Evolutionary conservation across 78 protist genomes (phyloP), one percentile per base, ranked within the genome.

Genomic region (Bodo saltans): DNA sequence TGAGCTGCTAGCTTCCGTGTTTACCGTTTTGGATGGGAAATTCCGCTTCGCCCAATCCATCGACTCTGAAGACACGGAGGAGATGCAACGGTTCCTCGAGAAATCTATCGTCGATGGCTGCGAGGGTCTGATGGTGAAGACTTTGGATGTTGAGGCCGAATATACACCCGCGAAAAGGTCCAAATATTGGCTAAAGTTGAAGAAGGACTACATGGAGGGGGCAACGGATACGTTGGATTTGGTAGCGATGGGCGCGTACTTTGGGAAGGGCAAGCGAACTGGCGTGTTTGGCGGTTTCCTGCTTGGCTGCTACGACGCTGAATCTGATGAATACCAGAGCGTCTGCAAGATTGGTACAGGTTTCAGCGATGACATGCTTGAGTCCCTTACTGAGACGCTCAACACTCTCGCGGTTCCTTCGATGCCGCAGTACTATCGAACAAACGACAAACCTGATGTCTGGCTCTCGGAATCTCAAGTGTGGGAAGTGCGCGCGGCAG

Each of bases 121-220:
- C 69, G 99, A 98, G 78, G 99, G 99, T 12, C 91, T 98, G 35
- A 96, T 98, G 98, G 93, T 96, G 80, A 96, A 97, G 85, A 87
- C 97, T 23, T n/a, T 93, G 52, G 76, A 84, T 30, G 79, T 30
- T n/a, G 90, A 91, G n/a, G 90, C 91, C n/a, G 80, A 87, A 34
- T 96, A 96, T 72, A 93, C 90, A 79, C 97, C 97, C 21, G 76
- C 86, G 29, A 73, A 82, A 33, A 86, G 99, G 11, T 92, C 97
- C 3, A 78, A 79, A 85, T 90, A 91, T 41, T 97, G 99, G 99
- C 87, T 97, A 72, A 97, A 97, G 80, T 89, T 92, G 52, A 96
- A 96, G 85, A 94, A 95, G 79, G 99, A 98, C 84, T 98, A 98
- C 90, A 40, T 97, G 68, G 91, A 89, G 39, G 97, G 98, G n/a